A percentile compares a stretch with the other conserved stretches of the same genome.
These are phyloP conservation scores for Sisymbrium irio DNA, from an alignment of 345 rosid genomes.

Conservation along the genomic window DNA sequence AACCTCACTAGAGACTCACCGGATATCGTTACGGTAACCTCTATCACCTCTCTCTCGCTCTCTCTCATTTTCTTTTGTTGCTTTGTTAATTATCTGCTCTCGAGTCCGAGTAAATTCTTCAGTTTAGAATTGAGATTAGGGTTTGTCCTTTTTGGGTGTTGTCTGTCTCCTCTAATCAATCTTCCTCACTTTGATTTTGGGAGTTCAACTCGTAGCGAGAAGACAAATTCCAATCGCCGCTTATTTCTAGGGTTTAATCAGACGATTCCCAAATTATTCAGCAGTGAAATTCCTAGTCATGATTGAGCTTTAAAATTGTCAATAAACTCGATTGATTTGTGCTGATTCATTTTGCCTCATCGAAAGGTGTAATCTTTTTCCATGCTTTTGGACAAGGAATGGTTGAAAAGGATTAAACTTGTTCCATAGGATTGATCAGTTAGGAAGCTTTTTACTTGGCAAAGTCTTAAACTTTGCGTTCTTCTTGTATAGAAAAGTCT, in stretches of 20 bases:
- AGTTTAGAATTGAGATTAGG: conserved; percentile 11
- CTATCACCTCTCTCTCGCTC: not conserved
- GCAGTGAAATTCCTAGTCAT: not conserved
- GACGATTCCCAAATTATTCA: not conserved
- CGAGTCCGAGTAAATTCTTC: too few species aligned
- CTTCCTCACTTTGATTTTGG: not conserved
- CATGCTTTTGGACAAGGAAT: not conserved
- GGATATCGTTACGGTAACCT: conserved; percentile 8
- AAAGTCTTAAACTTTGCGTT: not conserved
- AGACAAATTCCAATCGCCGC: not conserved
- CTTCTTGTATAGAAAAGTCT: not conserved
- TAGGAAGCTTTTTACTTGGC: not conserved
- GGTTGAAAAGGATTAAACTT: not conserved
- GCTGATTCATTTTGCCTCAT: not conserved
- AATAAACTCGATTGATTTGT: not conserved
- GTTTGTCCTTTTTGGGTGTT: not conserved
- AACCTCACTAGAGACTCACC: not conserved
- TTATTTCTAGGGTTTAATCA: conserved; percentile 12
- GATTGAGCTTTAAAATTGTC: not conserved
- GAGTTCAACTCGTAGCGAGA: not conserved
- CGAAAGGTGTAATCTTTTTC: not conserved
- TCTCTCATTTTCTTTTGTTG: too few species aligned
- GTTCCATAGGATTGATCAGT: not conserved
- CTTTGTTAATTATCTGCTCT: too few species aligned
- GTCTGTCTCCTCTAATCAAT: not conserved